Evolutionary conservation across 2,329 filamentous ascomycete species (phyloP).

Genomic region (Clonostachys rhizophaga): DNA sequence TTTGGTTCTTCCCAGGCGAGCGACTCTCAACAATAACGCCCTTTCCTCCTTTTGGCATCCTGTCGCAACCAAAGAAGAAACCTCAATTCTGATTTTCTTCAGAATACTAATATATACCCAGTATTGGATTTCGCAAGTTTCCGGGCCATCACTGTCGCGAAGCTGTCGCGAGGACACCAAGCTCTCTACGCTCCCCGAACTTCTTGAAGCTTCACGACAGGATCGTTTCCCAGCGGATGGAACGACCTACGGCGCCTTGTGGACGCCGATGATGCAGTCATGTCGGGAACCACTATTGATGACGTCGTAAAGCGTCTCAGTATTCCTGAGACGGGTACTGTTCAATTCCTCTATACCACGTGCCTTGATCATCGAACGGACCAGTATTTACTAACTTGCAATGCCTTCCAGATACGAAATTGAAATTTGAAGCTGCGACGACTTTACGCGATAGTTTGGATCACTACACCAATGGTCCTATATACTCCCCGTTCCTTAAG

Average conservation of each 20-base stretch:
- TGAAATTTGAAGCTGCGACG: conserved; percentile 76
- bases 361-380: background rate
- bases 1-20: too few species aligned
- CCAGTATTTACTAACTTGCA: background rate
- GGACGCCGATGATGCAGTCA: conserved; percentile 44
- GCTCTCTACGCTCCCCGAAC: background rate
- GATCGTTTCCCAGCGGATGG: conserved; percentile 1
- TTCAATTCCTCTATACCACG: background rate
- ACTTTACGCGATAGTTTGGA: conserved; percentile 91
- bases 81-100: background rate
- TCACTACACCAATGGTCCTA: conserved; percentile 71
- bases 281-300: conserved; percentile 58
- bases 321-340: conserved; percentile 48
- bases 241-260: background rate
- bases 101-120: too few species aligned
- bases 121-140: too few species aligned
- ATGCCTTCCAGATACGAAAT: conserved; percentile 63
- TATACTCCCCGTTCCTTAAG: conserved; percentile 77
- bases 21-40: background rate
- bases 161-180: too few species aligned
- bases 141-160: too few species aligned
- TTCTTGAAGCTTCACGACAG: background rate
- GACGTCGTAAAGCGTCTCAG: conserved; percentile 58
- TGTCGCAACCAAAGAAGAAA: background rate
- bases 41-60: background rate